phyloP scores from a whole-genome alignment of 306 rosid species.

The Acacia acuminata region DNA sequence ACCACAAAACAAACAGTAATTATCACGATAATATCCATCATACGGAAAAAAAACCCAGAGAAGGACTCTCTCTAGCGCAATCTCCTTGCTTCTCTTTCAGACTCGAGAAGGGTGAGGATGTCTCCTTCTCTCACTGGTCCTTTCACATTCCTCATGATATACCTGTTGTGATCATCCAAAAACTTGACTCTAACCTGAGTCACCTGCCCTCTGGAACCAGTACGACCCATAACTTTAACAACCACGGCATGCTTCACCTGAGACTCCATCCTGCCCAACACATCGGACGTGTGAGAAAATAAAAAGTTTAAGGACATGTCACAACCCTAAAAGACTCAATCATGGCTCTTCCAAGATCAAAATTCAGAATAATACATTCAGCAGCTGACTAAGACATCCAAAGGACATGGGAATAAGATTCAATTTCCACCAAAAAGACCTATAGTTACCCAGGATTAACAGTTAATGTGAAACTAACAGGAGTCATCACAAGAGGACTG shows the following conservation, averaged over 20 bases:
- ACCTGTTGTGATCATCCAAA: slow-evolving; percentile 48
- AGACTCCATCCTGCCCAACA: slow-evolving; percentile 42
- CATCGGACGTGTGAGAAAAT: neutral
- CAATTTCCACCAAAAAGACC: neutral
- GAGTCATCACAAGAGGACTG: too few relatives aligned
- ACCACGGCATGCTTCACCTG: slow-evolving; percentile 45
- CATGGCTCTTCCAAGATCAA: neutral
- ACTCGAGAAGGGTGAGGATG: slow-evolving; percentile 50
- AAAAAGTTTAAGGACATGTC: neutral
- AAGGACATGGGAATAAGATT: neutral
- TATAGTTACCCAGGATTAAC: neutral
- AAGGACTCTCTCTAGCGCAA: slow-evolving; percentile 33
- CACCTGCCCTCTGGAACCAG: slow-evolving; percentile 51
- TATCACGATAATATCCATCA: neutral
- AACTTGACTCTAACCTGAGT: slow-evolving; percentile 58
- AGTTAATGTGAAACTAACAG: neutral
- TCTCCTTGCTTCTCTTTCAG: slow-evolving; percentile 49
- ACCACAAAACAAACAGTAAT: neutral
- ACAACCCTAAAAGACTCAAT: neutral
- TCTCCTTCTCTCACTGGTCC: slow-evolving; percentile 51
- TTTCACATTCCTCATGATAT: slow-evolving; percentile 56
- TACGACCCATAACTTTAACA: slow-evolving; percentile 53
- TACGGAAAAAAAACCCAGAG: neutral
- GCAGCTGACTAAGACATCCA: neutral
- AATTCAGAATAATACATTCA: neutral